Conservation (phyloP, 2,329 filamentous ascomycete genomes). For the Aspergillus brunneoviolaceus region DNA sequence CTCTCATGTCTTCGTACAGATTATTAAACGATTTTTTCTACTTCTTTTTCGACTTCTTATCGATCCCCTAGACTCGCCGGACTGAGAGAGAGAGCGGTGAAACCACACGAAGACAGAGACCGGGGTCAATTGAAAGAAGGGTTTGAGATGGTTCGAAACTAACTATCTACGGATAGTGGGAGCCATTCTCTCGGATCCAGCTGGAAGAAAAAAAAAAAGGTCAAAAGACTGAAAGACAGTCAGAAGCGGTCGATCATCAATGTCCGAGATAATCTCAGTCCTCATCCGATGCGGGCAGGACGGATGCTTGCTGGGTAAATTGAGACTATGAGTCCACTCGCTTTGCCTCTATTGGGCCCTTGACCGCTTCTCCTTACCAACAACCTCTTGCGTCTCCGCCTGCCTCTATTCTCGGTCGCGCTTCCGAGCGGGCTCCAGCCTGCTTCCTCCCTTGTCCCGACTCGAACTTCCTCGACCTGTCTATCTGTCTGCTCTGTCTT, state of each 20-base stretch:
- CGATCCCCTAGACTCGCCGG: constrained; percentile 19
- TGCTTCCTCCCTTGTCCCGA: constrained; percentile 6
- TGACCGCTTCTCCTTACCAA: constrained; percentile 22
- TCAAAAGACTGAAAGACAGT: not conserved
- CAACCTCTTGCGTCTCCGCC: not conserved
- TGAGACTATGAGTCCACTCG: constrained; percentile 14
- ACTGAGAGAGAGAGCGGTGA: constrained; percentile 23
- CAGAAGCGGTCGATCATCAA: not conserved
- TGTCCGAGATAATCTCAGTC: constrained; percentile 15
- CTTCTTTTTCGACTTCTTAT: constrained; percentile 20
- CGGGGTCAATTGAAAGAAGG: constrained; percentile 11
- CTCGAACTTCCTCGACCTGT: constrained; percentile 7
- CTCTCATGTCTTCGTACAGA: constrained; percentile 14
- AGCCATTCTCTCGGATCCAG: constrained; percentile 28
- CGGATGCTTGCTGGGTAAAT: constrained; percentile 14
- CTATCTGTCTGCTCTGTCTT: not conserved
- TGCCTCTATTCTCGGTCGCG: constrained; percentile 3
- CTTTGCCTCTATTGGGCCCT: constrained; percentile 10
- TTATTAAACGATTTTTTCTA: not conserved
- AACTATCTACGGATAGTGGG: not conserved
- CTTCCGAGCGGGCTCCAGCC: constrained; percentile 5
- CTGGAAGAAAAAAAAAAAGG: constrained; percentile 15
- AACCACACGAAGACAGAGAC: constrained; percentile 21
- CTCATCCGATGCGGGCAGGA: constrained; percentile 16
- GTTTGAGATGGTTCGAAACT: no score